A percentile compares a stretch with the other conserved stretches of the same genome.
phyloP scores from a whole-genome alignment of 2,329 filamentous ascomycete species.

The Talaromyces sp. region DNA sequence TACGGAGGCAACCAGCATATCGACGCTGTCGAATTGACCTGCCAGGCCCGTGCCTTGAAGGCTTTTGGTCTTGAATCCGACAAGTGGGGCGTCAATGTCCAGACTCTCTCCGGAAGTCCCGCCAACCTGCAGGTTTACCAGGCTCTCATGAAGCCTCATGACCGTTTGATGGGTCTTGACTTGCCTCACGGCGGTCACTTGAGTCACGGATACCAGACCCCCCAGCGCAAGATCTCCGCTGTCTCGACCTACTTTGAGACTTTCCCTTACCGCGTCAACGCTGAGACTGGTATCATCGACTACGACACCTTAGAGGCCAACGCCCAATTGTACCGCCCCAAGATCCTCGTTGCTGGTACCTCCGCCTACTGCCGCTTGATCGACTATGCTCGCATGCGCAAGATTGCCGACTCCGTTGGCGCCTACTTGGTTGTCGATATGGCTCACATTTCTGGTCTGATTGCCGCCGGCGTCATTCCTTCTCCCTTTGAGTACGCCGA shows the following conservation, averaged over 20 bases:
- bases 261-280: constrained; percentile 86
- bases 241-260: constrained; percentile 99
- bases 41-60: constrained; percentile 88
- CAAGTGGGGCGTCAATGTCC: constrained; percentile 99
- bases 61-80: constrained; percentile 81
- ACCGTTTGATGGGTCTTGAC: constrained; percentile 94
- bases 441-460: constrained; percentile 92
- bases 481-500: constrained; percentile 87
- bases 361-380: constrained; percentile 95
- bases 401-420: constrained; percentile 85
- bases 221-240: constrained; percentile 91
- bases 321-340: constrained; percentile 85
- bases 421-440: constrained; percentile 94
- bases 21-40: constrained; percentile 90
- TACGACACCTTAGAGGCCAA: constrained; percentile 87
- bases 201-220: constrained; percentile 95
- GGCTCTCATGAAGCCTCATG: constrained; percentile 87
- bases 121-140: constrained; percentile 98
- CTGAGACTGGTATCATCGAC: constrained; percentile 88
- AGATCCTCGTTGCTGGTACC: constrained; percentile 90
- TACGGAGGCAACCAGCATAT: constrained; percentile 99
- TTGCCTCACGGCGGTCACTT: constrained; percentile 94
- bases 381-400: constrained; percentile 88
- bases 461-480: constrained; percentile 87
- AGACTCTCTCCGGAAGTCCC: constrained; percentile 86